Conservation (phyloP, 768 basidiomycete genomes). For the Leccinellum albellum region DNA sequence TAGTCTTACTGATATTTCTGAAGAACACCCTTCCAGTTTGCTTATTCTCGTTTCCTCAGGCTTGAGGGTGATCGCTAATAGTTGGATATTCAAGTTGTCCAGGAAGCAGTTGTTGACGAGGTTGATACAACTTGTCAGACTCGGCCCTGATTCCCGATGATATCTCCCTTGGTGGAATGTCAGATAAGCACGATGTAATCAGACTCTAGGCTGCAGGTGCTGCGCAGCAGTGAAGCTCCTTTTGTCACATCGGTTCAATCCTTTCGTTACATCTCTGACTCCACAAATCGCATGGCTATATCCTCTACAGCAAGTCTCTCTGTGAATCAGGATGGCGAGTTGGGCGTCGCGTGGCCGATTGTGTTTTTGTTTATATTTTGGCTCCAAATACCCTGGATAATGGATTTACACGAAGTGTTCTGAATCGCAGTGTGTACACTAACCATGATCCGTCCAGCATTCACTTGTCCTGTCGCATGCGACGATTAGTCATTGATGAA, state of each 20-base stretch:
- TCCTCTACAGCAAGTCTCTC: neutral
- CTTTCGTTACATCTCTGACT: neutral
- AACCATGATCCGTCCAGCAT: neutral
- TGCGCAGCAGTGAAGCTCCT: neutral
- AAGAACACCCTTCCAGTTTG: neutral
- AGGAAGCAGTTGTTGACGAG: neutral
- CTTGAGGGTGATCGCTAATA: neutral
- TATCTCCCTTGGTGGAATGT: neutral
- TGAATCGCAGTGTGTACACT: neutral
- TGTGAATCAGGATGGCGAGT: neutral
- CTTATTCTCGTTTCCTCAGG: neutral
- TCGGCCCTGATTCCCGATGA: neutral
- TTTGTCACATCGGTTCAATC: neutral
- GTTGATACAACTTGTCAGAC: neutral
- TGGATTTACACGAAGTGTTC: neutral
- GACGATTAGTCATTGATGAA: neutral
- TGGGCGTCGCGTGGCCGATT: neutral
- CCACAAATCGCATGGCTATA: neutral
- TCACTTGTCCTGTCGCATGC: neutral
- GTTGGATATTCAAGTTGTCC: neutral
- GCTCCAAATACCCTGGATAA: neutral
- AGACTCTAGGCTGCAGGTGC: neutral
- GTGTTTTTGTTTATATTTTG: neutral
- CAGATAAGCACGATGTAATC: neutral
- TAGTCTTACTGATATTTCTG: neutral